Evolutionary conservation across 441 rosid genomes (phyloP).

Genomic region (Erodium texanum): DNA sequence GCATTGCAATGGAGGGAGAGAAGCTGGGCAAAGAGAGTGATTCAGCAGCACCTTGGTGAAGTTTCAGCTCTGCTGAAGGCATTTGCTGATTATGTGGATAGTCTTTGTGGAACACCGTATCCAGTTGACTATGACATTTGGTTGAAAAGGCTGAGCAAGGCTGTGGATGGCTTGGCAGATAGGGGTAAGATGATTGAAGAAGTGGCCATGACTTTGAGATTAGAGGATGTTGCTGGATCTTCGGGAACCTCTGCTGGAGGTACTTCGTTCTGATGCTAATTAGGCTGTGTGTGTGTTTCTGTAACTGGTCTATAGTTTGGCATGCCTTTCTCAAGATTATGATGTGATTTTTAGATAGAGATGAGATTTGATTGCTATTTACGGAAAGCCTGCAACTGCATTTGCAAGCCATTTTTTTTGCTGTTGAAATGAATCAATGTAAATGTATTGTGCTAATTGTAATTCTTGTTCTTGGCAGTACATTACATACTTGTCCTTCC

Average conservation of each 20-base stretch:
- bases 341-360: slow-evolving; percentile 13
- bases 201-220: slow-evolving; percentile 22
- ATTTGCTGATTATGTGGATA: slow-evolving; percentile 59
- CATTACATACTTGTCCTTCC: slow-evolving; percentile 1
- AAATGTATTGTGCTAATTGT: slow-evolving; percentile 3
- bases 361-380: slow-evolving; percentile 9
- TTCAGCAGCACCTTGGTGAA: slow-evolving; percentile 53
- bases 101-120: slow-evolving; percentile 61
- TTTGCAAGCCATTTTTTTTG: slow-evolving; percentile 5
- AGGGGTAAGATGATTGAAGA: slow-evolving; percentile 48
- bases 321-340: too few relatives aligned
- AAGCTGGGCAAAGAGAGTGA: slow-evolving; percentile 45
- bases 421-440: neutral
- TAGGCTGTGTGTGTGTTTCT: neutral
- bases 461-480: neutral
- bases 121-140: slow-evolving; percentile 54
- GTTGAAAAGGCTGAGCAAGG: slow-evolving; percentile 42
- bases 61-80: slow-evolving; percentile 55
- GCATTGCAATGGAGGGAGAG: slow-evolving; percentile 62
- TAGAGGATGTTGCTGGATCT: slow-evolving; percentile 36
- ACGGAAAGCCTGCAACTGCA: slow-evolving; percentile 9
- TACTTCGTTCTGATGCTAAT: slow-evolving; percentile 12
- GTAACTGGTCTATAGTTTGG: neutral
- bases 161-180: slow-evolving; percentile 37
- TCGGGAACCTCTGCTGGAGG: slow-evolving; percentile 29